phyloP scores from a whole-genome alignment of 768 basidiomycete species.

The Amanita exitialis region DNA sequence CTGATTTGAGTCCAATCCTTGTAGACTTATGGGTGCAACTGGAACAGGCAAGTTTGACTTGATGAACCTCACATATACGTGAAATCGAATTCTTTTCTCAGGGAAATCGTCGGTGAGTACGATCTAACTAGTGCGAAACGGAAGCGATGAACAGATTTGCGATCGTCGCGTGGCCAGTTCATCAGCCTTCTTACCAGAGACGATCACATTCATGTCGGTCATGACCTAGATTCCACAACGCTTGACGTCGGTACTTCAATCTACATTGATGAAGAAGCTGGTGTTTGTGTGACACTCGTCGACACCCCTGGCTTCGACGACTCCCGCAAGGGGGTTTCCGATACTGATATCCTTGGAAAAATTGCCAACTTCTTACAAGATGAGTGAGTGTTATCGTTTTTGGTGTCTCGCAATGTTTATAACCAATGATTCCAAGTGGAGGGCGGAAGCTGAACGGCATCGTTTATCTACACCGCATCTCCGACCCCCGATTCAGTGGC shows the following conservation, averaged over 20 bases:
- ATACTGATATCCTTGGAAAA: slow-evolving; percentile 24
- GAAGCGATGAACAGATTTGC: background rate
- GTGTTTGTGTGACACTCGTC: slow-evolving; percentile 19
- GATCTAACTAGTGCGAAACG: background rate
- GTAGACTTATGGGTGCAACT: background rate
- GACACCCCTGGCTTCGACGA: slow-evolving; percentile 40
- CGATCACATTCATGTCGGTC: slow-evolving; percentile 23
- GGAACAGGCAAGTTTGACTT: background rate
- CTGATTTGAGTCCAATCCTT: background rate
- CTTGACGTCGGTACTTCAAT: slow-evolving; percentile 13
- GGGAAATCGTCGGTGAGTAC: background rate
- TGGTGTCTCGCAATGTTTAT: background rate
- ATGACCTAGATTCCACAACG: slow-evolving; percentile 31
- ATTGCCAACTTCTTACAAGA: slow-evolving; percentile 16
- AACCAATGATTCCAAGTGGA: background rate
- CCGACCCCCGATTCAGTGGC: slow-evolving; percentile 25
- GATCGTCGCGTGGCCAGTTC: slow-evolving; percentile 19
- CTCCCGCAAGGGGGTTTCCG: slow-evolving; percentile 15
- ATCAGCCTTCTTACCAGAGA: slow-evolving; percentile 28
- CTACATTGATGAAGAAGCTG: background rate
- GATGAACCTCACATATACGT: background rate
- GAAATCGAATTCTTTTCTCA: background rate
- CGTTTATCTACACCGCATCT: too few relatives aligned
- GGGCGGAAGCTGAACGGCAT: slow-evolving; percentile 15
- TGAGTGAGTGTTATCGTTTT: slow-evolving; percentile 9